Percentiles rank a stretch among this genome's conserved stretches.
phyloP scores from a whole-genome alignment of 345 rosid genomes.

The Euclidium syriacum region DNA sequence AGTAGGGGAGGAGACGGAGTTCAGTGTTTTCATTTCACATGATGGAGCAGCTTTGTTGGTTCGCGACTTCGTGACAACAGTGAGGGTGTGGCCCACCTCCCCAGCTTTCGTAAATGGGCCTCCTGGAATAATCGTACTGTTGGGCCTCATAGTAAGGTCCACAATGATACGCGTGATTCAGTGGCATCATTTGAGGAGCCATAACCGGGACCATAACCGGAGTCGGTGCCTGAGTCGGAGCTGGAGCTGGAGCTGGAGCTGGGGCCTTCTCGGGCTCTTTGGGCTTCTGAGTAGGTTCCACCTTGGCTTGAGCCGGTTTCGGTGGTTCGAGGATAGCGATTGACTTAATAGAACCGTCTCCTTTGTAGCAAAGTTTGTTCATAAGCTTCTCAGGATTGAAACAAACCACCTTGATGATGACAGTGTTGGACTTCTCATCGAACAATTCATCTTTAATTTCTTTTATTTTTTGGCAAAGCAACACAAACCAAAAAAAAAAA shows the following conservation, averaged over 20 bases:
- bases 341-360: conserved; percentile 43
- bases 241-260: conserved; percentile 9
- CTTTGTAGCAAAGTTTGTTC: conserved; percentile 48
- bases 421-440: conserved; percentile 62
- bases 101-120: conserved; percentile 53
- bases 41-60: conserved; percentile 39
- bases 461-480: conserved; percentile 30
- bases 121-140: conserved; percentile 27
- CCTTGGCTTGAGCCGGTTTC: conserved; percentile 17
- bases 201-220: not conserved
- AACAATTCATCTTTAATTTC: conserved; percentile 56
- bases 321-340: conserved; percentile 36
- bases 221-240: not conserved
- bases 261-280: conserved; percentile 9
- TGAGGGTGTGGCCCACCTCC: conserved; percentile 29
- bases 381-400: conserved; percentile 63
- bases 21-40: conserved; percentile 37
- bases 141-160: conserved; percentile 34
- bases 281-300: not conserved
- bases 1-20: too few species aligned
- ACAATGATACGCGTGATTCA: conserved; percentile 8
- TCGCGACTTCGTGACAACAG: conserved; percentile 20
- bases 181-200: not conserved
- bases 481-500: not conserved
- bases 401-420: conserved; percentile 61